A percentile compares a stretch with the other conserved stretches of the same genome.
Conservation (phyloP, 768 basidiomycete genomes). For the Dioszegia hungarica region DNA sequence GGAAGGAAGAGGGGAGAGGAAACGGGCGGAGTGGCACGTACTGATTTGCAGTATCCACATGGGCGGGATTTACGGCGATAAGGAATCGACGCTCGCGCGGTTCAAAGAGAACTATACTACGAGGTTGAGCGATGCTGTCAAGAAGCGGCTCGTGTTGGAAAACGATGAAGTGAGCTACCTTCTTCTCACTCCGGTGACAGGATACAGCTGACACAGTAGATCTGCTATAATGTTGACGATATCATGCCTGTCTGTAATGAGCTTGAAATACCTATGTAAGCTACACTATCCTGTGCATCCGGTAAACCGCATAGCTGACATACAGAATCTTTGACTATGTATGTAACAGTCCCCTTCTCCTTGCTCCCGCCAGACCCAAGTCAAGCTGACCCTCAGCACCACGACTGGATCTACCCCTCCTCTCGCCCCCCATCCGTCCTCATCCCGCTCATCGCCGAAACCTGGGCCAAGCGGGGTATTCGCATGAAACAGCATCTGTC, state of each 20-base stretch:
- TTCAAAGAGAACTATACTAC: conserved; percentile 66
- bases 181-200: neutral
- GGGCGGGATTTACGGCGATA: conserved; percentile 79
- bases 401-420: conserved; percentile 62
- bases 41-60: conserved; percentile 56
- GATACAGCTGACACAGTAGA: conserved; percentile 40
- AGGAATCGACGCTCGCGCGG: conserved; percentile 62
- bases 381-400: conserved; percentile 55
- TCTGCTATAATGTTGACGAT: conserved; percentile 87
- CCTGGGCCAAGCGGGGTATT: conserved; percentile 72
- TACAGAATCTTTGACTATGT: conserved; percentile 44
- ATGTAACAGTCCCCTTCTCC: neutral
- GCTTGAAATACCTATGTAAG: conserved; percentile 62
- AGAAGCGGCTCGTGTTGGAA: conserved; percentile 76
- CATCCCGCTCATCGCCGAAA: conserved; percentile 66
- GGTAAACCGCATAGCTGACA: conserved; percentile 12
- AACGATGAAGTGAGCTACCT: conserved; percentile 73
- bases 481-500: conserved; percentile 88
- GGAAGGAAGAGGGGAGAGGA: too few relatives aligned
- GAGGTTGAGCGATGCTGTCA: conserved; percentile 60
- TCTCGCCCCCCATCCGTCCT: conserved; percentile 58
- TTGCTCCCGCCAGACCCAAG: too few relatives aligned
- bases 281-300: conserved; percentile 26
- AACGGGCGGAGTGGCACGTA: too few relatives aligned
- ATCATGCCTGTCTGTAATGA: conserved; percentile 81